Conservation (phyloP, 2,329 filamentous ascomycete genomes). For the Pseudocercospora cruenta region DNA sequence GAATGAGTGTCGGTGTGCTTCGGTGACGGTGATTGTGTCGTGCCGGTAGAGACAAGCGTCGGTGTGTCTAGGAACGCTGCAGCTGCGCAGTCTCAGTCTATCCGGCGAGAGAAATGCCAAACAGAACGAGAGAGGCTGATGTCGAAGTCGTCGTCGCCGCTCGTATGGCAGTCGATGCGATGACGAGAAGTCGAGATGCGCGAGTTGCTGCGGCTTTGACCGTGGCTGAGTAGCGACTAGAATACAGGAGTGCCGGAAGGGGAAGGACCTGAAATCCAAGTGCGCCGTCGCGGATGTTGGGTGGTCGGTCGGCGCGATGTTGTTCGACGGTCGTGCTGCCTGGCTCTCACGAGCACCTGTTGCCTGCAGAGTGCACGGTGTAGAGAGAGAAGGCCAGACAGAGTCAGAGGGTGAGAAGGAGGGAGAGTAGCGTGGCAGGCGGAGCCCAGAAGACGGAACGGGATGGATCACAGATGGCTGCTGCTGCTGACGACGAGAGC, state of each 20-base stretch:
- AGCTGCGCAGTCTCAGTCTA: constrained; percentile 3
- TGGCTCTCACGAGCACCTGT: constrained; percentile 18
- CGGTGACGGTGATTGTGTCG: constrained; percentile 6
- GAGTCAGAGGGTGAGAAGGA: constrained; percentile 1
- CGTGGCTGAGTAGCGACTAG: constrained; percentile 20
- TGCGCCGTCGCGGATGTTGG: background rate
- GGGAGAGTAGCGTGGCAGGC: constrained; percentile 2
- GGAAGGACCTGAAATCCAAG: background rate
- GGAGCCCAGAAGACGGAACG: background rate
- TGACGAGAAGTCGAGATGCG: constrained; percentile 9
- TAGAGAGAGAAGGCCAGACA: constrained; percentile 3
- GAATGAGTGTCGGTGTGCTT: constrained; percentile 21
- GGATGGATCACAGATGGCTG: background rate
- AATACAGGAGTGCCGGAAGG: background rate
- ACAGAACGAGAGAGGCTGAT: constrained; percentile 11
- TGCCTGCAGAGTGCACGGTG: constrained; percentile 18
- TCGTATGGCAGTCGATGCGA: constrained; percentile 10
- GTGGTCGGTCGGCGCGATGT: background rate
- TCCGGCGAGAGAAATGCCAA: background rate
- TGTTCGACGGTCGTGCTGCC: constrained; percentile 1
- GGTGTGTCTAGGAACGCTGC: background rate
- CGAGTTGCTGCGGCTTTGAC: constrained; percentile 16
- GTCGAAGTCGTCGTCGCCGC: constrained; percentile 11
- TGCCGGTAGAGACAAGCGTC: constrained; percentile 1
- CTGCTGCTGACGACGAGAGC: background rate